Conservation (phyloP, 2,329 filamentous ascomycete genomes). For the Clarireedia paspali region DNA sequence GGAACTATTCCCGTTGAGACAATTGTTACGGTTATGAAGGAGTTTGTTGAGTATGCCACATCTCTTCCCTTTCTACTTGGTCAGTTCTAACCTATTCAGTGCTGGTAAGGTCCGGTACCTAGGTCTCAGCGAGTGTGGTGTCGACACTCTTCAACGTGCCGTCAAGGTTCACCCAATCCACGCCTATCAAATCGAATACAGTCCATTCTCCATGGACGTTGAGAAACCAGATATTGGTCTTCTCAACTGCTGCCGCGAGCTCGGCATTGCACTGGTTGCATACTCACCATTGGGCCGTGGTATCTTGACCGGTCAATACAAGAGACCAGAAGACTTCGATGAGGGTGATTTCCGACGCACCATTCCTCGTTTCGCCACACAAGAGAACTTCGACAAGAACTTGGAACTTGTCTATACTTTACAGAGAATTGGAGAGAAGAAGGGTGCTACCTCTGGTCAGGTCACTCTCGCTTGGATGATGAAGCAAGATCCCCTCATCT, state of each 20-base stretch:
- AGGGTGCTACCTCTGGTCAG: slow-evolving; percentile 46
- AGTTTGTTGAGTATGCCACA: slow-evolving; percentile 6
- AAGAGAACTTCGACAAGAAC: slow-evolving; percentile 49
- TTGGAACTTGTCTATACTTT: slow-evolving; percentile 44
- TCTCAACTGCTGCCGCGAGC: slow-evolving; percentile 45
- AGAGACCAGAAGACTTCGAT: slow-evolving; percentile 20
- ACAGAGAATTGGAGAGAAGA: slow-evolving; percentile 39
- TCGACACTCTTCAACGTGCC: slow-evolving; percentile 43
- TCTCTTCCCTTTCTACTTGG: neutral
- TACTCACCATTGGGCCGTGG: slow-evolving; percentile 40
- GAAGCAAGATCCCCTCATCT: slow-evolving; percentile 49
- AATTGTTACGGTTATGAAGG: slow-evolving; percentile 29
- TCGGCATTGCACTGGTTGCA: slow-evolving; percentile 32
- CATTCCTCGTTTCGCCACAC: slow-evolving; percentile 39
- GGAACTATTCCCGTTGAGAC: slow-evolving; percentile 33
- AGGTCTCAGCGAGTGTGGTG: slow-evolving; percentile 45
- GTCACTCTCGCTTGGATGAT: slow-evolving; percentile 56
- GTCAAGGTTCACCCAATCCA: slow-evolving; percentile 39
- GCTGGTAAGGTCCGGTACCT: slow-evolving; percentile 49
- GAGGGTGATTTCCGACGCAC: slow-evolving; percentile 26
- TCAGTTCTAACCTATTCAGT: slow-evolving; percentile 31
- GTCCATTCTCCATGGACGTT: slow-evolving; percentile 46
- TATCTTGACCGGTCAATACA: slow-evolving; percentile 34
- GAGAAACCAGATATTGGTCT: slow-evolving; percentile 41
- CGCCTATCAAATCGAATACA: slow-evolving; percentile 46